phyloP scores from a whole-genome alignment of 768 basidiomycete genomes.

The Lentinula sp. region DNA sequence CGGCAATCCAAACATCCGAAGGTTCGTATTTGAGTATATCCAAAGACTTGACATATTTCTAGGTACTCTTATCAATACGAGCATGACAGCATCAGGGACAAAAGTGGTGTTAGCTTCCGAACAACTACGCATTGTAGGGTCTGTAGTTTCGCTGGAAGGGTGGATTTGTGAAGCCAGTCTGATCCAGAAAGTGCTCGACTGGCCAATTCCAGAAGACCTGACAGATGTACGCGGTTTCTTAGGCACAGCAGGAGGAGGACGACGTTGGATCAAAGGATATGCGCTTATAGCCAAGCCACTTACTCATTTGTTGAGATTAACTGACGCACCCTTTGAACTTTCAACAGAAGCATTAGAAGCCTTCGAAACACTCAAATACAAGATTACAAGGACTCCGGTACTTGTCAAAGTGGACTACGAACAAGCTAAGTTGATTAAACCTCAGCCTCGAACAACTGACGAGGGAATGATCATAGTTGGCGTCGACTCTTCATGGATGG shows the following conservation, averaged over 20 bases:
- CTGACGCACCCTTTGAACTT: not conserved
- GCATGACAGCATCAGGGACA: not conserved
- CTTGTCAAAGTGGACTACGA: too few relatives aligned
- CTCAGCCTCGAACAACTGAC: too few relatives aligned
- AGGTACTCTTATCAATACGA: not conserved
- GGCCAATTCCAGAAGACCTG: not conserved
- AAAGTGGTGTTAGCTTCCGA: not conserved
- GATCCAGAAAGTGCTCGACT: not conserved
- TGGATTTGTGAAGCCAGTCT: not conserved
- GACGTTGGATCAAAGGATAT: not conserved
- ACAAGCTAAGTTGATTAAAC: too few relatives aligned
- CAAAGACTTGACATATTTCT: conserved; percentile 5
- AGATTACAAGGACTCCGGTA: too few relatives aligned
- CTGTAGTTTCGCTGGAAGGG: not conserved
- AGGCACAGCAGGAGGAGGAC: not conserved
- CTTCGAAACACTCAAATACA: too few relatives aligned
- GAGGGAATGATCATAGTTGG: too few relatives aligned
- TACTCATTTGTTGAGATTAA: not conserved
- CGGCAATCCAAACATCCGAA: conserved; percentile 16
- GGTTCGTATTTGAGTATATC: conserved; percentile 24
- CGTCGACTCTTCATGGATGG: too few relatives aligned
- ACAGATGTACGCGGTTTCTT: not conserved
- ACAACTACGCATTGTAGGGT: not conserved
- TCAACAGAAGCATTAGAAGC: not conserved
- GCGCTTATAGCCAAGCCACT: not conserved